Evolutionary conservation across 2,329 filamentous ascomycete species (phyloP).

Genomic region (Biscogniauxia mediterranea): DNA sequence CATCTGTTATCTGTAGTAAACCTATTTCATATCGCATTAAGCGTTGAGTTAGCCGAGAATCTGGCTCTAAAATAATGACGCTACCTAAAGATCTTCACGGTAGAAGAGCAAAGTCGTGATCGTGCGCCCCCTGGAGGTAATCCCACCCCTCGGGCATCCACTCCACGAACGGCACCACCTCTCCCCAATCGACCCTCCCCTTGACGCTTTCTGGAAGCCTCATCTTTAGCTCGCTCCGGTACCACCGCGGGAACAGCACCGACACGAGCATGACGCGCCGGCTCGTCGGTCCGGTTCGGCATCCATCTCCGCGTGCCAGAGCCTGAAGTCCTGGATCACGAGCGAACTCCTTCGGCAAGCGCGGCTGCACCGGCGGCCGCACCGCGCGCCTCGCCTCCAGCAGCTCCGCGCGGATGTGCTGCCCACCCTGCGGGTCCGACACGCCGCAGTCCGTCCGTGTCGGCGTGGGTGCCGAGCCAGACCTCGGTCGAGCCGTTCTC

Average conservation of each 20-base stretch:
- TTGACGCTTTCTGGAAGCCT: conserved; percentile 31
- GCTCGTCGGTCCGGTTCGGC: conserved; percentile 42
- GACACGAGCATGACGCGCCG: conserved; percentile 43
- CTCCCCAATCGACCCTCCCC: conserved; percentile 34
- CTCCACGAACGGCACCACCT: conserved; percentile 34
- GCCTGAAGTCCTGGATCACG: conserved; percentile 44
- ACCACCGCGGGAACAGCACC: conserved; percentile 40
- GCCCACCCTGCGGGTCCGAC: conserved; percentile 21
- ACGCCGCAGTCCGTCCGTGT: conserved; percentile 31
- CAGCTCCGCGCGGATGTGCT: conserved; percentile 33
- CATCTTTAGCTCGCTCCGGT: conserved; percentile 33
- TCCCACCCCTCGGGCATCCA: conserved; percentile 37
- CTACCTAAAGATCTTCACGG: conserved; percentile 5
- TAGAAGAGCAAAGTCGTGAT: conserved; percentile 35
- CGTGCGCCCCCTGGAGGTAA: conserved; percentile 36
- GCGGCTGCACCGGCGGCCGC: conserved; percentile 37
- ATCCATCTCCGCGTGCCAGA: conserved; percentile 51
- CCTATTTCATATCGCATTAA: no score
- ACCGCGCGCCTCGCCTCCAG: conserved; percentile 32
- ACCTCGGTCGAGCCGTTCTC: conserved; percentile 50
- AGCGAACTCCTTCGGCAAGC: conserved; percentile 43
- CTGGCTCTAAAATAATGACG: no score
- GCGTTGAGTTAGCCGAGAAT: no score
- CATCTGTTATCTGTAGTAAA: no score
- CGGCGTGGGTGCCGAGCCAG: conserved; percentile 48